A percentile compares a stretch with the other conserved stretches of the same genome.
Evolutionary conservation across 2,329 filamentous ascomycete genomes (phyloP).

Genomic region (Arthrobotrys musiformis): DNA sequence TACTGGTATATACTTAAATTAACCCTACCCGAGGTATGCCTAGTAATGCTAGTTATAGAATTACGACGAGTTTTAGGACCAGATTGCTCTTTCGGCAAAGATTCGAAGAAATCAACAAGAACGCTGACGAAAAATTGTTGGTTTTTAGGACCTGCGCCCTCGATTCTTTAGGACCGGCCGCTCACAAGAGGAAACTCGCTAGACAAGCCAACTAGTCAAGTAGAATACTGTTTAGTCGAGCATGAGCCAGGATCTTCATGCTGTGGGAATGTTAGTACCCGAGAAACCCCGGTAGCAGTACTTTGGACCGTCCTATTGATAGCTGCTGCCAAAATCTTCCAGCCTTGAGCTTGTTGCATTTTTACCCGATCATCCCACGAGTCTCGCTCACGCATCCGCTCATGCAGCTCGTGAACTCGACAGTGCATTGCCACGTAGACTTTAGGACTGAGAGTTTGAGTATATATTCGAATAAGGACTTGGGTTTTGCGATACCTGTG

Average conservation of each 20-base stretch:
- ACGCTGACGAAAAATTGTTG: too few species aligned
- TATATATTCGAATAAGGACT: background rate
- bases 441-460: background rate
- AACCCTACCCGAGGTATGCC: background rate
- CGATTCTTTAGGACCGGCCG: too few species aligned
- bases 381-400: background rate
- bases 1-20: background rate
- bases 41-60: background rate
- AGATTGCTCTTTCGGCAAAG: too few species aligned
- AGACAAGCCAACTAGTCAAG: too few species aligned
- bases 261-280: background rate
- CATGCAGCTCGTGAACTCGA: constrained; percentile 1
- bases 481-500: background rate
- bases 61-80: too few species aligned
- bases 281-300: background rate
- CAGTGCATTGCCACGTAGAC: constrained; percentile 10
- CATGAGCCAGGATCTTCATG: background rate
- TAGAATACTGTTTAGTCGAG: too few species aligned
- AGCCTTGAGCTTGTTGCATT: background rate
- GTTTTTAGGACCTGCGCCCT: too few species aligned
- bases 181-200: background rate
- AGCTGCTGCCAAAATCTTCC: background rate
- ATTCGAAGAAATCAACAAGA: too few species aligned
- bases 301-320: background rate
- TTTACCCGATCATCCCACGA: background rate